Base-by-base conservation (phyloP, 163 green algal genomes). In the Chlorella variabilis region DNA sequence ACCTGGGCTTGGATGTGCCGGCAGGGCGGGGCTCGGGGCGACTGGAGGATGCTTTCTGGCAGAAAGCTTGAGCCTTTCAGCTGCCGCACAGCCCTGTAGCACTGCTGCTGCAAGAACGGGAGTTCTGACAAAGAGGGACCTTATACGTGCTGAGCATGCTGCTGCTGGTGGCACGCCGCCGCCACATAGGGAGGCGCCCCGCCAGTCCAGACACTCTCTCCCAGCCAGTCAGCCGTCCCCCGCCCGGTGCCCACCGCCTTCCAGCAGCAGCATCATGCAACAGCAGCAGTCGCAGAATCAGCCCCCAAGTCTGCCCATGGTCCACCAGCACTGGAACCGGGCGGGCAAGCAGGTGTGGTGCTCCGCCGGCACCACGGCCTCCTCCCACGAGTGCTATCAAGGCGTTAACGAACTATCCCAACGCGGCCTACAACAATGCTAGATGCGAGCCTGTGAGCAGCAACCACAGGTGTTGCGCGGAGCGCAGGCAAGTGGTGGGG, bases 1-100 rank as follows among this genome's bases (percentile, higher is more conserved):
- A 96, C 70, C 74, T 98, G 34, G 39, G 77, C 34, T 73, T 97
- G 23, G 75, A 89, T 7, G 0, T 36, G 45, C 75, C 90, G 2
- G 48, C 78, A 2, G 76, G 74, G 3, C 70, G 90, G 6, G 89
- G 87, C 8, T 33, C 76, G 49, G 17, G 61, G 33, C 18, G n/a
- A 27, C 17, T 76, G 15, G 65, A 75, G 1, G 82, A 84, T 11
- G 67, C 86, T 33, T 91, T 89, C 49, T 54, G 11, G 45, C 45
- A 54, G 45, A 54, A 54, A 15, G 45, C 11, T 15, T 54, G 11
- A 23, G 45, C 45, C 11, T 54, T 11, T 11, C 45, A 23, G 45
- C 15, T 54, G 45, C 45, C 45, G 11, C 45, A 54, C 45, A 54
- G 11, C n/a, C n/a, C n/a, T n/a, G n/a, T n/a, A n/a, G 45, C 11